Evolutionary conservation across 257 asterid species (phyloP), one percentile per base, ranked within the genome.

Genomic region (Nicotiana noctiflora): DNA sequence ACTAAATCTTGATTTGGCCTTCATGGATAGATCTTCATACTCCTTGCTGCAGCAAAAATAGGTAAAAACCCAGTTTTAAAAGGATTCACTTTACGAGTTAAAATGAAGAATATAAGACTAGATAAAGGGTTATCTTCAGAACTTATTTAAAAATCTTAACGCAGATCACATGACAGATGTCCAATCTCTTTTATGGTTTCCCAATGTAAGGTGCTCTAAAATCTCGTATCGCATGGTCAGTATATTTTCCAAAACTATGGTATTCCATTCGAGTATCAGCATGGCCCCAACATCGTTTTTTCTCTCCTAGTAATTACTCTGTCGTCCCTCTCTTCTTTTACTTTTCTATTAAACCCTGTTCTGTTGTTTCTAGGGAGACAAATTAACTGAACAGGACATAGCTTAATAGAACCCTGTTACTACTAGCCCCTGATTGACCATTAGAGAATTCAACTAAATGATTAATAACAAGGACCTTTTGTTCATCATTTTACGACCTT

Each of bases 21-120:
- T 90, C 60, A 81, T 84, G n/a, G 93, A 93, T 23, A 93, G 87
- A 87, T 91, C 94, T 85, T 93, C 97, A 80, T 90, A 90, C 84
- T 92, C 94, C 84, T 90, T 89, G 21, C 97, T 92, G 92, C 74
- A 66, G 25, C 46, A 49, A 19, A 74, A 74, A 74, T 14, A 23
- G 77, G 31, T 52, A 32, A 80, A 34, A 37, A 59, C 63, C 0
- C 31, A 60, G 51, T 34, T 65, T 57, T 19, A 10, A 25, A 63
- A 79, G 56, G 40, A 2, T 34, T 21, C 29, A 29, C 19, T 55
- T 40, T 44, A 17, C 31, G 40, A 82, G 49, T 55, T 49, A 34
- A 67, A 34, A 66, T 57, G 75, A 44, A 62, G 77, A 70, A 52
- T 25, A 13, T 44, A 79, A 70, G 60, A 32, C 15, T 49, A 53